Evolutionary conservation across 1,139 yeast species (phyloP).

Genomic region (Nakaseomyces delphensis): DNA sequence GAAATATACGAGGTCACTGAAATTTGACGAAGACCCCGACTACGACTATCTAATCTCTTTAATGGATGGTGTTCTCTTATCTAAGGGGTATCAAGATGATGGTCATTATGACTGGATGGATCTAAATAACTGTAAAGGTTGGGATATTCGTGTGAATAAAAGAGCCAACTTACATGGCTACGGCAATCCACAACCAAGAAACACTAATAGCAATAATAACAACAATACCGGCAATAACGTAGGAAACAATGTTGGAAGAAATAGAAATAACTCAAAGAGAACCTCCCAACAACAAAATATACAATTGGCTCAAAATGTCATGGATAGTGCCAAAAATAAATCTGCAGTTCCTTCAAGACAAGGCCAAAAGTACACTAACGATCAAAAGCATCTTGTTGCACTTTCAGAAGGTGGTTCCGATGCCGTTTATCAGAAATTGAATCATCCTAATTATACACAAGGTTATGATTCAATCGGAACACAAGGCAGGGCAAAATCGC

Average conservation of each 20-base stretch:
- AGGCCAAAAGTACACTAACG: constrained; percentile 11
- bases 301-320: constrained; percentile 6
- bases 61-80: constrained; percentile 63
- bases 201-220: constrained; percentile 11
- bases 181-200: constrained; percentile 30
- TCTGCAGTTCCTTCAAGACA: constrained; percentile 7
- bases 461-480: constrained; percentile 16
- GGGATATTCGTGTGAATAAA: constrained; percentile 76
- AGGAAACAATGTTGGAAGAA: constrained; percentile 6
- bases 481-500: constrained; percentile 5
- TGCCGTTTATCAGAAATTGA: constrained; percentile 10
- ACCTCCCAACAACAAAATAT: constrained; percentile 4
- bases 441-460: constrained; percentile 11
- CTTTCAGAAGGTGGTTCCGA: constrained; percentile 7
- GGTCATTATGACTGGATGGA: constrained; percentile 94
- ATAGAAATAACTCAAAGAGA: constrained; percentile 6
- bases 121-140: constrained; percentile 83
- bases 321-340: constrained; percentile 5
- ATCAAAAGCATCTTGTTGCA: constrained; percentile 5
- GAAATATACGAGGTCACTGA: constrained; percentile 70
- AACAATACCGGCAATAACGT: constrained; percentile 7
- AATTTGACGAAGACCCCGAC: constrained; percentile 92
- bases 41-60: constrained; percentile 74
- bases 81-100: constrained; percentile 66
- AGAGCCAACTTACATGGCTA: constrained; percentile 89